Evolutionary conservation across 2,329 filamentous ascomycete genomes (phyloP), one percentile per base, ranked within the genome.

Genomic region (Bisporella sp.): DNA sequence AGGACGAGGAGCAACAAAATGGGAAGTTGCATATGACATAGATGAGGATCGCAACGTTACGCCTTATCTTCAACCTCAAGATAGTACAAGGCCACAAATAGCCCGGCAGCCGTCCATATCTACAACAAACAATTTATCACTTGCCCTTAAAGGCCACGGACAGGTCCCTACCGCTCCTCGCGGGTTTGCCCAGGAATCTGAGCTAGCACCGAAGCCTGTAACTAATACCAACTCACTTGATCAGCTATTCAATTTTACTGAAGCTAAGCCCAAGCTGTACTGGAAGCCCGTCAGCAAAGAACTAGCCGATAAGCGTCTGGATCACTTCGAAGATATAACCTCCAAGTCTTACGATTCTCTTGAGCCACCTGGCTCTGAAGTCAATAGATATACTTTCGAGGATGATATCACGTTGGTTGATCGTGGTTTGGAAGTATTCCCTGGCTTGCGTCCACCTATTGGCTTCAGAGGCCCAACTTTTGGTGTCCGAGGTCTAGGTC

Each of bases 361-460:
- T 12, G 64, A 62, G 32, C 64, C 61, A 11, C 67, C 70, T 11
- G 69, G 68, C 12, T 73, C 54, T 65, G 72, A 54, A 68, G 74
- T 61, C 37, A 59, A 87, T 63, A 75, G 86, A 32, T 89, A 88
- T 64, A 85, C 83, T 0, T 90, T 90, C 59, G 85, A 89, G 64
- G 72, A 82, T 50, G 75, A 73, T 1, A 79, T 83, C 53, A 62
- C 68, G 5, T 81, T 90, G 48, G 84, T 90, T 42, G 85, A 90
- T 64, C 76, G 83, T 48, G 87, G 86, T 11, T 80, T 80, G 12
- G 87, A 90, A 64, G 81, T 84, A 37, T 84, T 84, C 61, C 70
- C 80, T 45, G 81, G 80, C 12, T 82, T 85, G 53, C 71, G 81
- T 29, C 80, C 79, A 29, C 80, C 81, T 21, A 68, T 67, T 21